Evolutionary conservation across 495 filamentous ascomycete species (phyloP).

Genomic region (Penicillium egyptiacum): DNA sequence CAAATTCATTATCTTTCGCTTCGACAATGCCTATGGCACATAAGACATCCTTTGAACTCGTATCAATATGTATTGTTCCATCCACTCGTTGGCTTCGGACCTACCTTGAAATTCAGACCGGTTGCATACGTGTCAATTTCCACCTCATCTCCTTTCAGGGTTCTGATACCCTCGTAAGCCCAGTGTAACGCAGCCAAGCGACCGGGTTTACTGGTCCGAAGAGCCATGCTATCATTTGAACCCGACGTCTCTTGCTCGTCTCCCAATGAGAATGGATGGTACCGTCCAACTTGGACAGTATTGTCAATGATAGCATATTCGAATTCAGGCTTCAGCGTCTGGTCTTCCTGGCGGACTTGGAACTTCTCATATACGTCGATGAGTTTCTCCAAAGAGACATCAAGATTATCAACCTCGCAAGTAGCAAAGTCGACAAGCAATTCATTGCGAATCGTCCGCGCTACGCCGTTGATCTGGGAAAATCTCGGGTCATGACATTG

Average conservation of each 20-base stretch:
- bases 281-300: conserved; percentile 25
- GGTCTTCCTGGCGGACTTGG: conserved; percentile 8
- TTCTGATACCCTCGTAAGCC: conserved; percentile 33
- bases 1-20: conserved; percentile 32
- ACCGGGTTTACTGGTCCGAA: conserved; percentile 14
- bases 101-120: conserved; percentile 36
- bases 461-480: conserved; percentile 37
- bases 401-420: conserved; percentile 37
- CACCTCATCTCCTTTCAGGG: conserved; percentile 21
- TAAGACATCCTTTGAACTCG: conserved; percentile 33
- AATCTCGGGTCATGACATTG: conserved; percentile 40
- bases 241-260: conserved; percentile 11
- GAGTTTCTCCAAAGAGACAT: conserved; percentile 10
- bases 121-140: conserved; percentile 32
- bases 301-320: conserved; percentile 34
- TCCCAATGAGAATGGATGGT: conserved; percentile 19
- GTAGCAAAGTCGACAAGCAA: conserved; percentile 41
- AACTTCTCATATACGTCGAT: conserved; percentile 29
- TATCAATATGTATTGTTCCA: not conserved
- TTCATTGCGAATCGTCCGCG: conserved; percentile 45
- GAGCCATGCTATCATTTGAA: conserved; percentile 12
- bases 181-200: conserved; percentile 48
- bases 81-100: not conserved
- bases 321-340: conserved; percentile 26
- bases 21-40: conserved; percentile 40